A percentile compares a stretch with the other conserved stretches of the same genome.
Conservation (phyloP, 2,329 filamentous ascomycete species). For the Ceratocystis destructans region DNA sequence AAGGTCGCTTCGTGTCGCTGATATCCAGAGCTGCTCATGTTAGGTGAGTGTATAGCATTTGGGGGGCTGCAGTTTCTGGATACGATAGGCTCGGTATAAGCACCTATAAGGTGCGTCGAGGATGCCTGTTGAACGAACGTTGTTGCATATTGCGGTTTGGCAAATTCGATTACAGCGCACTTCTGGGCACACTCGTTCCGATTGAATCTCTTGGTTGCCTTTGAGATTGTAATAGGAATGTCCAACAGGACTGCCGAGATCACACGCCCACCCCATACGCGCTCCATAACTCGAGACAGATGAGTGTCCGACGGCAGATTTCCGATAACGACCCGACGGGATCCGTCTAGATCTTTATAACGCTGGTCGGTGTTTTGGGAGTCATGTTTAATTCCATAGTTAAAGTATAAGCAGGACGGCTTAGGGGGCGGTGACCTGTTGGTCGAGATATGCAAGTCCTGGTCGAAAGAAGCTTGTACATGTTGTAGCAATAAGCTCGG, state of each 20-base stretch:
- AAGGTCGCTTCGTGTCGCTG: background rate
- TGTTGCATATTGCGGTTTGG: constrained; percentile 6
- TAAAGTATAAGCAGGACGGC: background rate
- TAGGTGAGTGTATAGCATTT: no score
- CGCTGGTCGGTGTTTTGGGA: background rate
- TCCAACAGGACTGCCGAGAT: constrained; percentile 3
- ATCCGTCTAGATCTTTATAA: background rate
- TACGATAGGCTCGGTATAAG: background rate
- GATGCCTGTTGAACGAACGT: constrained; percentile 4
- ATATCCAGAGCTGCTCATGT: background rate
- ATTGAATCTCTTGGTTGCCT: background rate
- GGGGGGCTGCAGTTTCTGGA: background rate
- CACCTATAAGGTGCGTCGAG: constrained; percentile 6
- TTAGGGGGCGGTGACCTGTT: background rate
- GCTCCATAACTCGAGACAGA: constrained; percentile 9
- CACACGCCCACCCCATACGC: constrained; percentile 18
- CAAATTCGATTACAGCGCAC: constrained; percentile 15
- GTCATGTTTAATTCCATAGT: background rate
- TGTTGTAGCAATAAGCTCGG: background rate
- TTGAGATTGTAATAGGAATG: background rate
- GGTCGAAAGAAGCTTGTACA: background rate
- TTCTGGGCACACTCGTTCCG: background rate
- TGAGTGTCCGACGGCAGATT: constrained; percentile 21
- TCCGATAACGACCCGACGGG: constrained; percentile 22
- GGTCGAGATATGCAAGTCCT: background rate